A percentile compares a stretch with the other conserved stretches of the same genome.
phyloP scores from a whole-genome alignment of 768 basidiomycete species.

The Galerina sulciceps region DNA sequence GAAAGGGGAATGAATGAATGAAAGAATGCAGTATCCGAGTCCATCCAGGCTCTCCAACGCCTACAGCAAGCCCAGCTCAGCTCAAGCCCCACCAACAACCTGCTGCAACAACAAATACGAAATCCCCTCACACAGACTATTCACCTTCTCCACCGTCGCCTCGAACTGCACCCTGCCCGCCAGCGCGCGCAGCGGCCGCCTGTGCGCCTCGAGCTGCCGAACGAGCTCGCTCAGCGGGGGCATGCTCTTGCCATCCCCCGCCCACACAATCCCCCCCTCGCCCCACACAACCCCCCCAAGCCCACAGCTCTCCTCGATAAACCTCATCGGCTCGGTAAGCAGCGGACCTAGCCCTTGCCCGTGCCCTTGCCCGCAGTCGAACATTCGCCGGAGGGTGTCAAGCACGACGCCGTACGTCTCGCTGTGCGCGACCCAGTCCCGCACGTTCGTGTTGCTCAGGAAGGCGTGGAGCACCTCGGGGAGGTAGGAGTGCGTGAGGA shows the following conservation, averaged over 20 bases:
- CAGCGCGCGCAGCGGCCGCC: constrained; percentile 31
- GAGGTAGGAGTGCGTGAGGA: constrained; percentile 32
- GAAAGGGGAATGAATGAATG: constrained; percentile 7
- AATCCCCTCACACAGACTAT: constrained; percentile 41
- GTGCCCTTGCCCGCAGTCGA: constrained; percentile 18
- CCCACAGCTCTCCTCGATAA: constrained; percentile 22
- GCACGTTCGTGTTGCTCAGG: constrained; percentile 33
- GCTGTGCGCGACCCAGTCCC: constrained; percentile 39
- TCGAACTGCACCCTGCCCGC: constrained; percentile 34
- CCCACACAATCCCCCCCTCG: constrained; percentile 6
- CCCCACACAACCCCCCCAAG: constrained; percentile 25
- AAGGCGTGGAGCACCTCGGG: constrained; percentile 36
- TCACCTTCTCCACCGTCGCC: constrained; percentile 41
- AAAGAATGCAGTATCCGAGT: background rate
- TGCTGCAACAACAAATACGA: constrained; percentile 40
- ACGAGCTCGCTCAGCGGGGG: constrained; percentile 24
- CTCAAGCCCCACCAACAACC: constrained; percentile 18
- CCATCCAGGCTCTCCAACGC: background rate
- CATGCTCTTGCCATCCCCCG: background rate
- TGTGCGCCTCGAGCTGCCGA: constrained; percentile 31
- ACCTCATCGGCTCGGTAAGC: constrained; percentile 24
- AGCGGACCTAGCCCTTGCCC: too few species aligned
- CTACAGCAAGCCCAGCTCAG: background rate
- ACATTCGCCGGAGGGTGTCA: constrained; percentile 29
- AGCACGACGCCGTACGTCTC: constrained; percentile 36